Conservation (phyloP, 441 rosid genomes). For the Rhodomyrtus psidioides region DNA sequence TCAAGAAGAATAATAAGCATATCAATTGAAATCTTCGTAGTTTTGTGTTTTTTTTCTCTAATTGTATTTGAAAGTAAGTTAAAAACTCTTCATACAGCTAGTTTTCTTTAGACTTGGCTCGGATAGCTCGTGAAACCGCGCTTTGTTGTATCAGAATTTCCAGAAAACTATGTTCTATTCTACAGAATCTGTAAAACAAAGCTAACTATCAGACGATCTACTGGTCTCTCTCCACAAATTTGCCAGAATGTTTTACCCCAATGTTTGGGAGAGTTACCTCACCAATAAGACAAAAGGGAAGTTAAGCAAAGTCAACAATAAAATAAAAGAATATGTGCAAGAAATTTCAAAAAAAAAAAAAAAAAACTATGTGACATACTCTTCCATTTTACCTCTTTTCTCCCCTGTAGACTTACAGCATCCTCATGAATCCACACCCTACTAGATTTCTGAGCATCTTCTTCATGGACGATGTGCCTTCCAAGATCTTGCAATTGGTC, state of each 20-base stretch:
- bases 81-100: too few species aligned
- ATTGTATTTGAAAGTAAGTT: background rate
- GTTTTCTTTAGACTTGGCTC: too few species aligned
- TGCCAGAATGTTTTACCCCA: background rate
- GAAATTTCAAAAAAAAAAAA: background rate
- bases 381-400: too few species aligned
- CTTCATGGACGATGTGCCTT: too few species aligned
- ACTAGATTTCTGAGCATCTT: too few species aligned
- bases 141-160: background rate
- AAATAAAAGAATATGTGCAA: background rate
- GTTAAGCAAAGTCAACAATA: background rate
- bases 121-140: background rate
- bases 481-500: too few species aligned
- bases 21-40: background rate
- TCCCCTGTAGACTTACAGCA: too few species aligned
- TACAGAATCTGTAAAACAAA: background rate
- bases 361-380: background rate
- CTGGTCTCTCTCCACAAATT: background rate
- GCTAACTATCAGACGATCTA: background rate
- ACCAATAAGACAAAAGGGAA: accelerated
- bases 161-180: background rate
- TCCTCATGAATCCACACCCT: too few species aligned
- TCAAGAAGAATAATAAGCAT: background rate
- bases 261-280: background rate
- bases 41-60: background rate